Percentiles rank a stretch among this genome's conserved stretches.
phyloP scores from a whole-genome alignment of 352 stramenopile species.

The Elongisporangium anandrum region DNA sequence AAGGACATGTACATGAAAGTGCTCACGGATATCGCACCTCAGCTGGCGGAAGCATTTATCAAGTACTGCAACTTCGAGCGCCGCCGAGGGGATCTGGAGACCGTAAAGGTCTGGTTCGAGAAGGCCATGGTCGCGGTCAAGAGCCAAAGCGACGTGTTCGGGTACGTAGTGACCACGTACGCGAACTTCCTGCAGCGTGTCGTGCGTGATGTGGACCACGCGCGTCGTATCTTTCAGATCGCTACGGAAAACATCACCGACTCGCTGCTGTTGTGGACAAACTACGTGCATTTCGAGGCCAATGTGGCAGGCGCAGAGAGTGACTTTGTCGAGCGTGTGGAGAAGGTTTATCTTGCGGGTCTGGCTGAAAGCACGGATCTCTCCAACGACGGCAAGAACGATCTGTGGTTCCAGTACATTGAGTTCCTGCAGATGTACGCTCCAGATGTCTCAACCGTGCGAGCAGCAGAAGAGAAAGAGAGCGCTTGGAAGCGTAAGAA shows the following conservation, averaged over 20 bases:
- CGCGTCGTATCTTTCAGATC: slow-evolving; percentile 39
- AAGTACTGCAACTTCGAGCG: slow-evolving; percentile 71
- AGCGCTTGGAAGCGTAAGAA: slow-evolving; percentile 71
- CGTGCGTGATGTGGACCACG: slow-evolving; percentile 28
- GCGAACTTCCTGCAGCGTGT: slow-evolving; percentile 51
- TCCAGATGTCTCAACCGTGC: slow-evolving; percentile 33
- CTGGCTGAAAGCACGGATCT: slow-evolving; percentile 49
- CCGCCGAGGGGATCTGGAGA: slow-evolving; percentile 44
- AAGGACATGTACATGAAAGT: slow-evolving; percentile 53
- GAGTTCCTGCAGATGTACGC: slow-evolving; percentile 69
- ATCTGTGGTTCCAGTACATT: slow-evolving; percentile 76
- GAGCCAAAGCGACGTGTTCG: slow-evolving; percentile 36
- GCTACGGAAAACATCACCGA: slow-evolving; percentile 33
- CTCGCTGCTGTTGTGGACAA: slow-evolving; percentile 59
- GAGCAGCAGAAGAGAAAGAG: slow-evolving; percentile 45
- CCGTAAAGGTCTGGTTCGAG: slow-evolving; percentile 48
- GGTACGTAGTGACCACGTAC: slow-evolving; percentile 50
- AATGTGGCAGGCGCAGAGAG: slow-evolving; percentile 14
- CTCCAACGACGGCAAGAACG: slow-evolving; percentile 68
- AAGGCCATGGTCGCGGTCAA: slow-evolving; percentile 38
- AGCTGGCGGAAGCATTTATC: slow-evolving; percentile 62
- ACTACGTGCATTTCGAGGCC: slow-evolving; percentile 71
- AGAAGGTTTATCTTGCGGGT: slow-evolving; percentile 37
- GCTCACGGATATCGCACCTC: slow-evolving; percentile 44
- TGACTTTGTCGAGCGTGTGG: slow-evolving; percentile 35